These are phyloP conservation scores for Tetradesmus obliquus DNA, from an alignment of 139 green algal species.

Conservation along the genomic window DNA sequence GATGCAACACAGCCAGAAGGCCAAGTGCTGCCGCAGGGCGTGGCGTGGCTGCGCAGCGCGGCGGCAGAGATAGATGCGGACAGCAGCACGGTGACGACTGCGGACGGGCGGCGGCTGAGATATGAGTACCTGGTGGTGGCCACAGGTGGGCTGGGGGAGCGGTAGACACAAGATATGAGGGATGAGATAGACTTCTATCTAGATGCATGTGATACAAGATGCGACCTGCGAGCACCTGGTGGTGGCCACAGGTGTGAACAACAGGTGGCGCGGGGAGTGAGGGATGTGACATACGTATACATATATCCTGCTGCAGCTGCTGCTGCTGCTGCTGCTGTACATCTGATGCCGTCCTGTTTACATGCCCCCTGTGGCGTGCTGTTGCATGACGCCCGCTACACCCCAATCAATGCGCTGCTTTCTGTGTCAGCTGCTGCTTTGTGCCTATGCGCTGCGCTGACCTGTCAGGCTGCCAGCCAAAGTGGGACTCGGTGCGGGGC, in stretches of 20 bases:
- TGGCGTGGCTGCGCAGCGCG: not conserved
- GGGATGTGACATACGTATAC: too few relatives aligned
- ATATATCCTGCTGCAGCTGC: too few relatives aligned
- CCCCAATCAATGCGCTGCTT: too few relatives aligned
- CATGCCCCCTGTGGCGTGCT: too few relatives aligned
- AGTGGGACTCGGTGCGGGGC: conserved; percentile 32
- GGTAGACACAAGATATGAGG: too few relatives aligned
- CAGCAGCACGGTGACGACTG: not conserved
- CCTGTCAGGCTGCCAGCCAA: conserved; percentile 8
- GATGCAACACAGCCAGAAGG: not conserved
- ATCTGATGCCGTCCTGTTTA: not conserved
- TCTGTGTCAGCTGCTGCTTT: not conserved
- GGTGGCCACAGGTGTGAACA: too few relatives aligned
- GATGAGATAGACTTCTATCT: too few relatives aligned
- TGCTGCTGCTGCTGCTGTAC: not conserved
- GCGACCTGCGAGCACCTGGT: too few relatives aligned
- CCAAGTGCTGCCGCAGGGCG: not conserved
- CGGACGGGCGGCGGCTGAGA: not conserved
- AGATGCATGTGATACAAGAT: too few relatives aligned
- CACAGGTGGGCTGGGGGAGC: not conserved
- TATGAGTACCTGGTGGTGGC: conserved; percentile 41
- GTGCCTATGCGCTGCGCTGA: too few relatives aligned
- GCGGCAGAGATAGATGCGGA: not conserved
- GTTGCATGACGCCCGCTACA: too few relatives aligned
- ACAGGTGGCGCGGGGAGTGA: too few relatives aligned